Conservation (phyloP, 2,329 filamentous ascomycete genomes). For the Macroventuria anomochaeta region DNA sequence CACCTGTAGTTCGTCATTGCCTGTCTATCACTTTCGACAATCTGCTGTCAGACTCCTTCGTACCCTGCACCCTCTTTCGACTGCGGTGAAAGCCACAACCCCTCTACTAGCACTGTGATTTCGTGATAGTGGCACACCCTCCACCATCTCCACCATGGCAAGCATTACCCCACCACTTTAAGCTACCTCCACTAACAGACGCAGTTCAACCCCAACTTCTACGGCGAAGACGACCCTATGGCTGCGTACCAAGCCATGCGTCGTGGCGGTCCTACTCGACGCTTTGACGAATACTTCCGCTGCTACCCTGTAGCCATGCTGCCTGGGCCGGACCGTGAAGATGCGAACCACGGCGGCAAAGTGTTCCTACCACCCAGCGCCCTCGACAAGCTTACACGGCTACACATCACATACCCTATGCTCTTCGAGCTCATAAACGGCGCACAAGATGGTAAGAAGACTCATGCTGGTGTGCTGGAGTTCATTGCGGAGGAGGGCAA, state of each 20-base stretch:
- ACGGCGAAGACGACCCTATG: constrained; percentile 60
- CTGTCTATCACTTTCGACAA: constrained; percentile 13
- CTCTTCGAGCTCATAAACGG: constrained; percentile 96
- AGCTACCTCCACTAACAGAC: constrained; percentile 24
- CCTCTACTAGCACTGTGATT: neutral
- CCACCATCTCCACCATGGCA: constrained; percentile 45
- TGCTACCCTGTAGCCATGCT: constrained; percentile 97
- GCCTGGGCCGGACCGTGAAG: constrained; percentile 83
- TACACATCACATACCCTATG: constrained; percentile 97
- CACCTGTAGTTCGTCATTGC: constrained; percentile 27
- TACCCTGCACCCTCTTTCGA: neutral
- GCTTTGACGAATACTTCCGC: constrained; percentile 98
- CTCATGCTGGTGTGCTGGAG: constrained; percentile 93
- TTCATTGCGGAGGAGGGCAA: constrained; percentile 98
- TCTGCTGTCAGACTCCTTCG: constrained; percentile 3
- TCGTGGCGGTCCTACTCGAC: constrained; percentile 62
- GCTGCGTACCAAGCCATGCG: constrained; percentile 62
- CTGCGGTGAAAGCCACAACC: neutral
- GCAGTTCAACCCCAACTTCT: constrained; percentile 56
- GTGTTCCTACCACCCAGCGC: constrained; percentile 96
- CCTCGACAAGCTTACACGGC: constrained; percentile 91
- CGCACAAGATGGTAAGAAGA: constrained; percentile 81
- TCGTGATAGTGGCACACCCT: neutral
- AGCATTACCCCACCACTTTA: constrained; percentile 31
- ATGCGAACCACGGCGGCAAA: constrained; percentile 96